Conservation (phyloP, 164 flowering plant species). For the Taxillus chinensis region DNA sequence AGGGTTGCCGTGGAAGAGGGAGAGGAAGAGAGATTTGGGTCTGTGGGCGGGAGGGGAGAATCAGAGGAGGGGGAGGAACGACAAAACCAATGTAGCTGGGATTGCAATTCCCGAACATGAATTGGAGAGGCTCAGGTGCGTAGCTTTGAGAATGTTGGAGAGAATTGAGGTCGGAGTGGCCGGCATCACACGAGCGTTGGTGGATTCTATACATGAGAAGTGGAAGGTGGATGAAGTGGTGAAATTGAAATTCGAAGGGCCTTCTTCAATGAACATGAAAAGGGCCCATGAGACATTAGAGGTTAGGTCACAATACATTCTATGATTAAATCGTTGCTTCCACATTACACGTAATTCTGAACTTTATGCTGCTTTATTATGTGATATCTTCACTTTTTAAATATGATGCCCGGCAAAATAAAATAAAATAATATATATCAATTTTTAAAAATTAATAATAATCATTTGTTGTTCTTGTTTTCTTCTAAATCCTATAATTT, state of each 20-base stretch:
- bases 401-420: no score
- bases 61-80: constrained; percentile 23
- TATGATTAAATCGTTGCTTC: background rate
- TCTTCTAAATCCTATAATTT: no score
- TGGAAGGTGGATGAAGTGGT: constrained; percentile 85
- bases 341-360: no score
- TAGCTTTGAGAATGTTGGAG: constrained; percentile 65
- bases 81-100: constrained; percentile 52
- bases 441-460: no score
- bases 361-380: no score
- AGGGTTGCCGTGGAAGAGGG: constrained; percentile 41
- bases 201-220: constrained; percentile 62
- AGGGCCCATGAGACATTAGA: constrained; percentile 68
- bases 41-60: constrained; percentile 9
- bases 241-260: constrained; percentile 77
- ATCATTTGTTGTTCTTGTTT: no score
- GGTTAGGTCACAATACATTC: constrained; percentile 66
- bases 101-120: constrained; percentile 58
- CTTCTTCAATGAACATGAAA: constrained; percentile 59
- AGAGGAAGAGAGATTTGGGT: constrained; percentile 5
- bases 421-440: no score
- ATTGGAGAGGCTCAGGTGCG: constrained; percentile 63
- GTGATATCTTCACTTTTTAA: no score
- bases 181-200: constrained; percentile 69
- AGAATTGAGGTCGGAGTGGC: constrained; percentile 64